Base-by-base conservation (phyloP, 2,329 filamentous ascomycete species). In the Aspergillus sojae region DNA sequence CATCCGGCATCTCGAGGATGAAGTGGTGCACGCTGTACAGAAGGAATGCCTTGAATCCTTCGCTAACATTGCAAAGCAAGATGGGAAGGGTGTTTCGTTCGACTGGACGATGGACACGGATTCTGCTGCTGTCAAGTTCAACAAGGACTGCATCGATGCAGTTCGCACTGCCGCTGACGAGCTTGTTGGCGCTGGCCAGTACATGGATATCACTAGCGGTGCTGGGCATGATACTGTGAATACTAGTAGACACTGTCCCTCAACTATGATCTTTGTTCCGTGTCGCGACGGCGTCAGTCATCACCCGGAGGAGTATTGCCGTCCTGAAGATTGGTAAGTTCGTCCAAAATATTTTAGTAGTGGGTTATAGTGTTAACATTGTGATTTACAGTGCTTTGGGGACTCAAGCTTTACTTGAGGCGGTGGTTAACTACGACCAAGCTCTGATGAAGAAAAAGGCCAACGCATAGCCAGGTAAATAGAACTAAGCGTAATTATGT, bases 261-360 rank as follows among this genome's bases (percentile, higher is more conserved):
- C 85, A 4, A 81, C 83, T 19, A 88, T 89, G 86, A 86, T 88
- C n/a, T 89, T 89, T 64, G 84, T 88, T 7, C 85, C 86, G 11
- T 87, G 84, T 62, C 79, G 78, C 68, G 81, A 86, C 62, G 86
- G 86, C 0, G 77, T 88, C 21, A 86, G 83, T 64, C 86, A 88
- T 69, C 83, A 88, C 66, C 86, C 86, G 4, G 78, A 82, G 14
- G 86, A 88, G 68, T 87, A 85, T 65, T 84, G 84, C 32, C 81
- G 77, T n/a, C 79, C 80, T 0, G 83, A 85, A 26, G 67, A 76
- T 58, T 75, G 72, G 72, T 75, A 67, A 65, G 71, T 71, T 28
- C 10, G 2, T 23, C 30, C 4, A 21, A 14, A 21, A 6, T 6
- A 10, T 7, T 7, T 10, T 28, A 1, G 1, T 16, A 4, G 7